Conservation (phyloP, 495 filamentous ascomycete species). For the Penicillium lividum region DNA sequence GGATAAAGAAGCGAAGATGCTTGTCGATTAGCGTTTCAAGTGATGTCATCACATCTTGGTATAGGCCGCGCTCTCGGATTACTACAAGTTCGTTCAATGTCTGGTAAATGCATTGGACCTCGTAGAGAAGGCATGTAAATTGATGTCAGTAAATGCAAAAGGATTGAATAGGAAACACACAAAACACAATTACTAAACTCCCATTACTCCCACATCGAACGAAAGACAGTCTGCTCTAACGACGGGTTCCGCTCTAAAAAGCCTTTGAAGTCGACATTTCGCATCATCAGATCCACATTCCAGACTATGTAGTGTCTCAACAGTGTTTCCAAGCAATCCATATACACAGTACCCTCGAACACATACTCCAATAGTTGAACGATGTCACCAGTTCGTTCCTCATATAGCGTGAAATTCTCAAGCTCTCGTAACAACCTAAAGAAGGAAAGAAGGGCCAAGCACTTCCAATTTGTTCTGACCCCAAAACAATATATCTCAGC, state of each 20-base stretch:
- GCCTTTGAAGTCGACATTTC: conserved; percentile 24
- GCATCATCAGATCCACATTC: conserved; percentile 32
- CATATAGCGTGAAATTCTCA: conserved; percentile 27
- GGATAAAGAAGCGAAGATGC: too few relatives aligned
- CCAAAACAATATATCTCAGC: conserved; percentile 33
- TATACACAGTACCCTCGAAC: conserved; percentile 31
- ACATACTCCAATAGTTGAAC: conserved; percentile 32
- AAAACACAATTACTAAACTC: not conserved
- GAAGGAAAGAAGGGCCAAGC: conserved; percentile 29
- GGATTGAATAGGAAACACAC: not conserved
- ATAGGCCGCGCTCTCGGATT: too few relatives aligned
- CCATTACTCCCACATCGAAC: conserved; percentile 11
- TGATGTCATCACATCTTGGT: too few relatives aligned
- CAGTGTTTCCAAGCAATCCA: conserved; percentile 14
- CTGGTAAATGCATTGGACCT: not conserved
- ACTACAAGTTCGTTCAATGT: too few relatives aligned
- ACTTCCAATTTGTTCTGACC: conserved; percentile 26
- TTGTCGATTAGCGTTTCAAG: too few relatives aligned
- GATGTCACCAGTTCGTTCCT: conserved; percentile 32
- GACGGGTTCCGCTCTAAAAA: conserved; percentile 16
- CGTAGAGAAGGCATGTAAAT: not conserved
- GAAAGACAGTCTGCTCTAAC: conserved; percentile 18
- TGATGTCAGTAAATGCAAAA: not conserved
- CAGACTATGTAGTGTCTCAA: conserved; percentile 26
- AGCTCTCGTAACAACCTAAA: conserved; percentile 33